These are phyloP conservation scores for Chaetothyriales sp. DNA, from an alignment of 2,329 filamentous ascomycete genomes.

Conservation along the genomic window DNA sequence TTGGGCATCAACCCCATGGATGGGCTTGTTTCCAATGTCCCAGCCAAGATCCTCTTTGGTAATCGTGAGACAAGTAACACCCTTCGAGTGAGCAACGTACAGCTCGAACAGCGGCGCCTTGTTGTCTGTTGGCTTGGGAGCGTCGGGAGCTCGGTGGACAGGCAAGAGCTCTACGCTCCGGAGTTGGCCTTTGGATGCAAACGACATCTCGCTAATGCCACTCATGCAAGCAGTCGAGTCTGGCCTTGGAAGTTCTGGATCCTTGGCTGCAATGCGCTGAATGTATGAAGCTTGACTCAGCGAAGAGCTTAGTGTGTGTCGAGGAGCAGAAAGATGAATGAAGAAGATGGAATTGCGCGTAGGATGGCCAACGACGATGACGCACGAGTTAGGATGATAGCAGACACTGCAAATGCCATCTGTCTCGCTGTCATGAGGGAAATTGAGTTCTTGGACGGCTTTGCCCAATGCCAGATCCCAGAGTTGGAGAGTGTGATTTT, in stretches of 20 bases:
- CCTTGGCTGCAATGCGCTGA: slow-evolving; percentile 57
- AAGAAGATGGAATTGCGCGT: slow-evolving; percentile 97
- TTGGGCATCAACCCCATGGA: slow-evolving; percentile 59
- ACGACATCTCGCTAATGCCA: slow-evolving; percentile 87
- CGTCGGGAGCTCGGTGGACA: slow-evolving; percentile 36
- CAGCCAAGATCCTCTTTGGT: slow-evolving; percentile 83
- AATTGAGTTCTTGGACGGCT: slow-evolving; percentile 89
- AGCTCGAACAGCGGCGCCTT: slow-evolving; percentile 77
- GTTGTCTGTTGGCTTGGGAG: slow-evolving; percentile 41
- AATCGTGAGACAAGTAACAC: slow-evolving; percentile 77
- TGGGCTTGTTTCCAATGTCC: slow-evolving; percentile 77
- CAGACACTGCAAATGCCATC: slow-evolving; percentile 96
- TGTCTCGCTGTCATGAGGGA: slow-evolving; percentile 89
- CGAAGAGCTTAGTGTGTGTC: slow-evolving; percentile 58
- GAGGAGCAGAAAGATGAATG: slow-evolving; percentile 82
- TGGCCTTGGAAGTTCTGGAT: slow-evolving; percentile 60
- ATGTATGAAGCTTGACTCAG: slow-evolving; percentile 84
- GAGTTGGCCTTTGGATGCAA: slow-evolving; percentile 69
- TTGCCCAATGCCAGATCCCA: slow-evolving; percentile 95
- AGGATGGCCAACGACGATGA: slow-evolving; percentile 88
- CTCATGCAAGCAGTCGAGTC: slow-evolving; percentile 96
- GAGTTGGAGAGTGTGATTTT: slow-evolving; percentile 94
- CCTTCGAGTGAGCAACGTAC: slow-evolving; percentile 94
- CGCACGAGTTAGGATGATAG: slow-evolving; percentile 82
- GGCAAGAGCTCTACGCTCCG: slow-evolving; percentile 81